Base-by-base conservation (phyloP, 2,329 filamentous ascomycete species). In the Diplodia scrobiculata region DNA sequence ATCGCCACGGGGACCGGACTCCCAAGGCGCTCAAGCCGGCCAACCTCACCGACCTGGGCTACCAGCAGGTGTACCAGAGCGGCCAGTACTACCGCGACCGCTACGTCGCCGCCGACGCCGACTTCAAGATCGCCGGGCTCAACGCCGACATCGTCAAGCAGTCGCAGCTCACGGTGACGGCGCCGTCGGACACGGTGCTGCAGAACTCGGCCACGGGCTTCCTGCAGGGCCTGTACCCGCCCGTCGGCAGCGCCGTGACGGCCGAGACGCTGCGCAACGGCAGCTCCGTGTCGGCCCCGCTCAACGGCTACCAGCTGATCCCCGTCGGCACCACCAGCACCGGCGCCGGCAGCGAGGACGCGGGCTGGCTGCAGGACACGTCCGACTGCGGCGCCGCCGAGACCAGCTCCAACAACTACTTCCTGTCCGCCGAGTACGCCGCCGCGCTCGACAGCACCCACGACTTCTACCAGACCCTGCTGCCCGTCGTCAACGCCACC, bases 1-100 rank as follows among this genome's bases (percentile, higher is more conserved):
- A 91, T 71, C 90, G 93, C 53, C 93, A 97, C 80, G 93, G 93
- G 67, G 93, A 97, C 78, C 87, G 93, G 66, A 94, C 92, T 0
- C 80, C 91, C 69, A 97, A 96, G 80, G 82, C 86, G 19, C 87
- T 86, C 69, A 82, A 87, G 53, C 89, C 90, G 13, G 87, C 91
- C 32, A 84, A 84, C 70, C 79, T 97, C 75, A 97, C 93, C 13
- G 84, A 89, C 67, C 84, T 97, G 62, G 93, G 93, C 36, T 92
- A 93, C 74, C 80, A 84, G 55, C 83, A 97, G 80, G 87, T 92
- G 70, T 89, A 87, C 78, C 81, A 83, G 54, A 88, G 89, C 0
- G 93, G 91, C 68, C 77, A 81, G 66, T 94, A 89, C 83, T 97
- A 89, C 79, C 89, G 91, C 71, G 79, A 82, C 70, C 88, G 89